Evolutionary conservation across 2,329 filamentous ascomycete species (phyloP).

Genomic region (Diaporthe sp.): DNA sequence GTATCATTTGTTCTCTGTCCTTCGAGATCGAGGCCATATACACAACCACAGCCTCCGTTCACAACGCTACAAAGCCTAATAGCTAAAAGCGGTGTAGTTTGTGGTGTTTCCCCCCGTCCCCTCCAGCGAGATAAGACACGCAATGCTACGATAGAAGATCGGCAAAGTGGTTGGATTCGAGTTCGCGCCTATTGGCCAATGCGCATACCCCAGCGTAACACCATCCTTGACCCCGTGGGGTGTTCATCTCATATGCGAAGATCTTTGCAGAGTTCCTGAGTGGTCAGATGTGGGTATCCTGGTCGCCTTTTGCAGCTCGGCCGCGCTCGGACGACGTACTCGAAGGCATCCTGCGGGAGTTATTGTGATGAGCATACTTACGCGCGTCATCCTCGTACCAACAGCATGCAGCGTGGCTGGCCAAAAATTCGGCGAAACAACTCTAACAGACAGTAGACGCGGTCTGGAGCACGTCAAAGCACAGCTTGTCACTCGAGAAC

Average conservation of each 20-base stretch:
- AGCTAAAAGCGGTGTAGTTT: not conserved
- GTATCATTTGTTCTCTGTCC: no score
- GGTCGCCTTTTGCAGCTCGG: not conserved
- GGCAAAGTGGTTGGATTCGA: not conserved
- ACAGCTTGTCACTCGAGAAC: not conserved
- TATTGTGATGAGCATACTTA: not conserved
- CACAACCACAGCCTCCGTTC: no score
- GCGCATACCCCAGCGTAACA: not conserved
- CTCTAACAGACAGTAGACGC: not conserved
- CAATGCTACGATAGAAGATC: not conserved
- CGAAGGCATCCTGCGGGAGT: not conserved
- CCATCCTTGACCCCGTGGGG: not conserved
- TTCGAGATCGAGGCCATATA: no score
- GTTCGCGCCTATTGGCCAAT: not conserved
- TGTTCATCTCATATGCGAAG: constrained; percentile 6
- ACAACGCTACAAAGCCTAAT: not conserved
- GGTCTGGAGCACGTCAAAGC: not conserved
- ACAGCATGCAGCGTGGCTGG: not conserved
- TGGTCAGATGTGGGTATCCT: not conserved
- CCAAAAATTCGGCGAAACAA: not conserved
- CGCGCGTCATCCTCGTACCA: not conserved
- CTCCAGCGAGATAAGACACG: not conserved
- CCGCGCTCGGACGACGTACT: not conserved
- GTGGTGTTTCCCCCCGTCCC: not conserved
- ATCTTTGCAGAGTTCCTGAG: not conserved